Base-by-base conservation (phyloP, 2,329 filamentous ascomycete species). In the Trichophyton verrucosum region DNA sequence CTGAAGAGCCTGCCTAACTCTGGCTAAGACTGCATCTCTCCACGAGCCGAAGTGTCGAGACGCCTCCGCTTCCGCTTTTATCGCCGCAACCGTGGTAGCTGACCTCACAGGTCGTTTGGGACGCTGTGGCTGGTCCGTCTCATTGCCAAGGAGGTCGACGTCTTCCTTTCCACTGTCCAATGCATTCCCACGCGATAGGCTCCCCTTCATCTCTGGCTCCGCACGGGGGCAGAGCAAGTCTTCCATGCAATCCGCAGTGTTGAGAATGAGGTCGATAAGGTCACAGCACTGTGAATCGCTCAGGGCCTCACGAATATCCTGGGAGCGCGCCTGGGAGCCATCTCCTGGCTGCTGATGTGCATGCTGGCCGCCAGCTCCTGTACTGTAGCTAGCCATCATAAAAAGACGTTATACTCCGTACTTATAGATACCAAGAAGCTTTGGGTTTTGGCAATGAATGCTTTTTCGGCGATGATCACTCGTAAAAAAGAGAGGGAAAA, bases 31-130 rank as follows among this genome's bases (percentile, higher is more conserved):
- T 11, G 79, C 78, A 4, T 83, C 80, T 67, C 89, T 83, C 92
- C 92, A 97, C 65, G 89, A 86, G 61, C 87, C 84, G 70, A 92
- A 95, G 69, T 86, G 85, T 5, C 80, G 75, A 3, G 95, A 71
- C 1, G 85, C 81, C 60, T 87, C 85, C 64, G 82, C 63, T 61
- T 71, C 69, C 4, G 84, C 75, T 85, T 91, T 67, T 91, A 74
- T 66, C 66, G 70, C 63, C 70, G 64, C 61, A 67, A 58, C 62
- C 66, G 65, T 42, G 61, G 62, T 38, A 62, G 63, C 6, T 61
- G 61, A 20, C 24, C 38, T 59, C 17, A 33, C 49, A 7, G 20
- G 57, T 15, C 57, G 17, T 30, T 2, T 46, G 30, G 40, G 36
- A 9, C 22, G 57, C 42, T 27, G 44, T 27, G 27, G 36, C 13